Evolutionary conservation across 192 early-diverging fungal genomes (phyloP).

Genomic region (Mortierella hygrophila): DNA sequence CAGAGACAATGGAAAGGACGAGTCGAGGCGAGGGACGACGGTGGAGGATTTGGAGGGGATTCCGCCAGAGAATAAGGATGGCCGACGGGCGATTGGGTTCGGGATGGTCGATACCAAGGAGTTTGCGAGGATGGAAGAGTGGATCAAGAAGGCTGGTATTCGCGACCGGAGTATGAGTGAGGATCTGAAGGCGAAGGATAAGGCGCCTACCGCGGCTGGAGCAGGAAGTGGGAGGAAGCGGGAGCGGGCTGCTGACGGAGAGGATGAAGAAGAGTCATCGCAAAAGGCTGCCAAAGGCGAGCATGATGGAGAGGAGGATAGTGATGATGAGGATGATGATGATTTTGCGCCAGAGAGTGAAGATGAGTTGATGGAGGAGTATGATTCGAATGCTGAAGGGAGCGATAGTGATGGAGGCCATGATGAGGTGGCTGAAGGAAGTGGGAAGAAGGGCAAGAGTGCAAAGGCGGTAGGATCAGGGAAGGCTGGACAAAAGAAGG

Average conservation of each 20-base stretch:
- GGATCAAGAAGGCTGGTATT: constrained; percentile 51
- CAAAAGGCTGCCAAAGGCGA: not conserved
- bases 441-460: not conserved
- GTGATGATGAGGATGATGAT: constrained; percentile 47
- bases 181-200: constrained; percentile 54
- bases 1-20: not conserved
- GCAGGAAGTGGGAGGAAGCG: constrained; percentile 21
- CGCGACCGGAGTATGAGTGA: constrained; percentile 51
- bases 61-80: constrained; percentile 20
- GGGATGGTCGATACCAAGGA: constrained; percentile 51
- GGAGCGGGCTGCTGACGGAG: constrained; percentile 16
- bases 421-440: not conserved
- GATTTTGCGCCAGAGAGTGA: constrained; percentile 54
- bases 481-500: constrained; percentile 5
- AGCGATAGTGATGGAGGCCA: constrained; percentile 18
- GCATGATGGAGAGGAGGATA: constrained; percentile 15
- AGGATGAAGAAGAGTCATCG: constrained; percentile 12
- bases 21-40: not conserved
- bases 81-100: constrained; percentile 30
- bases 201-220: constrained; percentile 10
- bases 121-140: constrained; percentile 46
- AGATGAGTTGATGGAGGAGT: constrained; percentile 53
- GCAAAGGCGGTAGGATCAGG: not conserved
- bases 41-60: constrained; percentile 40
- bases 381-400: constrained; percentile 36